These are phyloP conservation scores for Crepidotus variabilis DNA, from an alignment of 768 basidiomycete species.

Conservation along the genomic window DNA sequence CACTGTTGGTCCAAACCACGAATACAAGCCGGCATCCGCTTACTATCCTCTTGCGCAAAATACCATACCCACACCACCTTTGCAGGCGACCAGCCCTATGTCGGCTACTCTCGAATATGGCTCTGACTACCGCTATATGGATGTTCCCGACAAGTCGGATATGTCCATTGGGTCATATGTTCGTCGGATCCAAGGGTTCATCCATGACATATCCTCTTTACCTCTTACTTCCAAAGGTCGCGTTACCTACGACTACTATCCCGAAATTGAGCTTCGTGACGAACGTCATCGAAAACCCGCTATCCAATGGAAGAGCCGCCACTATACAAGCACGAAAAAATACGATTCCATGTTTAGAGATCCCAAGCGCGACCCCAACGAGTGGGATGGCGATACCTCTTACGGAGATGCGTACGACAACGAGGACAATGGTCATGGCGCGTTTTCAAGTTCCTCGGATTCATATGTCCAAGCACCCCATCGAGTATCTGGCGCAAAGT, in stretches of 20 bases:
- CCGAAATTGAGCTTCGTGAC: slow-evolving; percentile 2
- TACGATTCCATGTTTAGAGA: not conserved
- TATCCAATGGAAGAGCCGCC: slow-evolving; percentile 2
- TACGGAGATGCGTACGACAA: not conserved
- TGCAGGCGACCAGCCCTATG: not conserved
- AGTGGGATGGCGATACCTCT: not conserved
- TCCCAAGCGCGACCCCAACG: not conserved
- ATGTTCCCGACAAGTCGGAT: not conserved
- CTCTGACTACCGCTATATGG: slow-evolving; percentile 1
- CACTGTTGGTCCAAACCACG: no score
- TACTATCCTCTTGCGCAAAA: not conserved
- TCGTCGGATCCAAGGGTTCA: slow-evolving; percentile 2
- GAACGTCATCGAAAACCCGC: slow-evolving; percentile 3
- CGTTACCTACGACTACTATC: slow-evolving; percentile 5
- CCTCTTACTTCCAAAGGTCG: not conserved
- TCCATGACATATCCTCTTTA: not conserved
- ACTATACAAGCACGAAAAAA: not conserved
- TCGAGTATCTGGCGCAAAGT: not conserved
- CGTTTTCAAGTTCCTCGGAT: not conserved
- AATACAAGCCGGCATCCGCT: not conserved
- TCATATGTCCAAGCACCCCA: not conserved
- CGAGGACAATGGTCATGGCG: not conserved
- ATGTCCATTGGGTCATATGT: slow-evolving; percentile 3
- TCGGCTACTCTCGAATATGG: not conserved
- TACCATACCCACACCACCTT: not conserved